A percentile compares a stretch with the other conserved stretches of the same genome.
phyloP scores from a whole-genome alignment of 2,329 filamentous ascomycete species.

The Zymoseptoria ardabiliae region DNA sequence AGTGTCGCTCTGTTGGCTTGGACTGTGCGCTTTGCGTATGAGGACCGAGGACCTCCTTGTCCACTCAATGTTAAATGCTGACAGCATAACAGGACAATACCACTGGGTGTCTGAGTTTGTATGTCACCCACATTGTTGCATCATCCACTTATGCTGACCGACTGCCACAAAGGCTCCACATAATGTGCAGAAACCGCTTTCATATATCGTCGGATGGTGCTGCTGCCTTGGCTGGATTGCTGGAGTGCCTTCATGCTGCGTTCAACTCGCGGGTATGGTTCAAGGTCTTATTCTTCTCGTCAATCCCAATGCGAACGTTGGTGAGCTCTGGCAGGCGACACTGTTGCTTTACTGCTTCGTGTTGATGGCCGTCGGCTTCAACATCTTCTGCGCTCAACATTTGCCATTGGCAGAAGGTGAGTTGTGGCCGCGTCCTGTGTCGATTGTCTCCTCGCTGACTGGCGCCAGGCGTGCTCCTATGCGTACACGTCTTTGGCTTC shows the following conservation, averaged over 20 bases:
- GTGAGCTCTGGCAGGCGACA: slow-evolving; percentile 25
- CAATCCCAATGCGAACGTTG: slow-evolving; percentile 20
- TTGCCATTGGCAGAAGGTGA: slow-evolving; percentile 34
- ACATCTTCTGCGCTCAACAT: slow-evolving; percentile 31
- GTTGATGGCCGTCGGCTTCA: slow-evolving; percentile 28
- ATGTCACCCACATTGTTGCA: background rate
- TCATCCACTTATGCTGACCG: slow-evolving; percentile 20
- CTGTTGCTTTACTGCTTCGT: slow-evolving; percentile 27
- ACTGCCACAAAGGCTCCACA: slow-evolving; percentile 20
- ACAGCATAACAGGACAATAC: slow-evolving; percentile 15
- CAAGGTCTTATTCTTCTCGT: slow-evolving; percentile 26
- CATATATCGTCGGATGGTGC: slow-evolving; percentile 41
- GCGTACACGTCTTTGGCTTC: slow-evolving; percentile 40
- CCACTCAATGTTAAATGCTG: background rate
- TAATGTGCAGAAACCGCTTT: slow-evolving; percentile 37
- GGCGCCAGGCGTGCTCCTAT: slow-evolving; percentile 30
- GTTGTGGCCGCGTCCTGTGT: background rate
- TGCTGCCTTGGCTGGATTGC: slow-evolving; percentile 30
- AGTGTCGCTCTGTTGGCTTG: no score
- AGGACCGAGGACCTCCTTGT: no score
- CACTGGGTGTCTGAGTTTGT: slow-evolving; percentile 18
- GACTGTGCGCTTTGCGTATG: no score
- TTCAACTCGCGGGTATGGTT: slow-evolving; percentile 26
- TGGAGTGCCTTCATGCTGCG: slow-evolving; percentile 25
- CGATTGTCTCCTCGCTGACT: slow-evolving; percentile 3